Conservation (phyloP, 2,329 filamentous ascomycete genomes). For the Bipolaris oryzae region DNA sequence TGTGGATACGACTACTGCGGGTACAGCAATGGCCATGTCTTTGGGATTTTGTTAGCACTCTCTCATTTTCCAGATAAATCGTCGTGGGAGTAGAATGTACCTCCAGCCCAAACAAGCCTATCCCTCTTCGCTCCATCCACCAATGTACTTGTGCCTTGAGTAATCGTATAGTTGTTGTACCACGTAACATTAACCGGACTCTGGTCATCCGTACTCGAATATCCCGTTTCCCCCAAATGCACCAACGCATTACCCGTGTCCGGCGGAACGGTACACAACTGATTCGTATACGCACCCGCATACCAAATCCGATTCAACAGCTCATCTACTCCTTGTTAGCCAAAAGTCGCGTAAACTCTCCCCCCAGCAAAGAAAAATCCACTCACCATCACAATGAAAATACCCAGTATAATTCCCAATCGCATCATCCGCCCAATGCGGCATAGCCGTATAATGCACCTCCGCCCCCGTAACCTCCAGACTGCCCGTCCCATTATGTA, state of each 20-base stretch:
- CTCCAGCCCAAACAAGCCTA: constrained; percentile 64
- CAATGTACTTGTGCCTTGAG: constrained; percentile 47
- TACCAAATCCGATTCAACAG: constrained; percentile 54
- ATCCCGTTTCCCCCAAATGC: constrained; percentile 38
- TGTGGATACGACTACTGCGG: constrained; percentile 61
- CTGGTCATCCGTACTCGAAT: constrained; percentile 26
- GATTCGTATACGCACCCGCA: constrained; percentile 50
- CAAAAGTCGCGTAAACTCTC: background rate
- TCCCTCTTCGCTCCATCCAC: constrained; percentile 66
- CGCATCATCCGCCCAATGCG: constrained; percentile 48
- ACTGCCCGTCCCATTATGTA: constrained; percentile 52
- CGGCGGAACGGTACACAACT: constrained; percentile 50
- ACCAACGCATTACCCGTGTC: constrained; percentile 45
- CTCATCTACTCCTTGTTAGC: constrained; percentile 43
- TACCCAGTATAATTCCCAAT: constrained; percentile 49
- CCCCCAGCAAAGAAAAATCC: too few relatives aligned
- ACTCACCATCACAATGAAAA: constrained; percentile 50
- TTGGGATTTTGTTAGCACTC: background rate
- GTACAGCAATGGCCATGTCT: constrained; percentile 65
- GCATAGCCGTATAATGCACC: constrained; percentile 55
- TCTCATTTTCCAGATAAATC: background rate
- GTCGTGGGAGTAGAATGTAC: constrained; percentile 14
- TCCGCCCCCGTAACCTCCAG: constrained; percentile 46
- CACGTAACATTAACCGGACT: constrained; percentile 46
- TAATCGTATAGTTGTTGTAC: constrained; percentile 52